phyloP scores from a whole-genome alignment of 768 basidiomycete genomes.

The Gloeophyllum trabeum region DNA sequence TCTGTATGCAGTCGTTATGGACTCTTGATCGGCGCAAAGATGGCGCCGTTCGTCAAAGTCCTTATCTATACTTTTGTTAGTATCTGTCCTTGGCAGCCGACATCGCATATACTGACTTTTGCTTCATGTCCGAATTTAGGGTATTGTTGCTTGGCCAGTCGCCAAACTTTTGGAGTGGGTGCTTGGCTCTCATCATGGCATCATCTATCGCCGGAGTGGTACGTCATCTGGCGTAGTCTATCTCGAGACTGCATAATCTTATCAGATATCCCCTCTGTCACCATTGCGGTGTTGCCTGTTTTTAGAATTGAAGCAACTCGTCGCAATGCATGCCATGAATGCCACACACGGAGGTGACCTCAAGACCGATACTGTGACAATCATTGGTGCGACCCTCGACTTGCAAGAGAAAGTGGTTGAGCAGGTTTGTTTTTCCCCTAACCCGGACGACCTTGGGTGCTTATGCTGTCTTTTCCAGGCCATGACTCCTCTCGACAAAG shows the following conservation, averaged over 20 bases:
- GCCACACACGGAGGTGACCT: constrained; percentile 77
- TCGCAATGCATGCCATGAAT: constrained; percentile 73
- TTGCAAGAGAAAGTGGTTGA: constrained; percentile 77
- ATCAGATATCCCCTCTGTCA: background rate
- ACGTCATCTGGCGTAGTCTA: too few species aligned
- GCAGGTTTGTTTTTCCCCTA: constrained; percentile 19
- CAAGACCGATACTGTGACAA: constrained; percentile 77
- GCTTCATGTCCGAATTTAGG: constrained; percentile 24
- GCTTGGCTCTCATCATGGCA: constrained; percentile 79
- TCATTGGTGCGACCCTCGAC: constrained; percentile 84
- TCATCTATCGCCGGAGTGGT: constrained; percentile 73
- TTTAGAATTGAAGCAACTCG: constrained; percentile 73
- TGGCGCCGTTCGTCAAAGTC: constrained; percentile 58
- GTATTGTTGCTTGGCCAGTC: constrained; percentile 73
- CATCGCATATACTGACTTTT: background rate
- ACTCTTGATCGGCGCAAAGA: constrained; percentile 78
- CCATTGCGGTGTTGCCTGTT: background rate
- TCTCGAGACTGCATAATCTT: background rate
- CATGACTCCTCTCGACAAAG: constrained; percentile 70
- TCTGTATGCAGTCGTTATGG: constrained; percentile 89
- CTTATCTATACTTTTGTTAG: constrained; percentile 63
- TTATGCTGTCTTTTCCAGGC: constrained; percentile 26
- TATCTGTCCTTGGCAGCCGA: constrained; percentile 1
- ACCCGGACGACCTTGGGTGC: too few species aligned
- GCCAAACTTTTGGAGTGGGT: constrained; percentile 71